Evolutionary conservation across 2,329 filamentous ascomycete species (phyloP), one percentile per base, ranked within the genome.

Genomic region (Bipolaris gigantea): DNA sequence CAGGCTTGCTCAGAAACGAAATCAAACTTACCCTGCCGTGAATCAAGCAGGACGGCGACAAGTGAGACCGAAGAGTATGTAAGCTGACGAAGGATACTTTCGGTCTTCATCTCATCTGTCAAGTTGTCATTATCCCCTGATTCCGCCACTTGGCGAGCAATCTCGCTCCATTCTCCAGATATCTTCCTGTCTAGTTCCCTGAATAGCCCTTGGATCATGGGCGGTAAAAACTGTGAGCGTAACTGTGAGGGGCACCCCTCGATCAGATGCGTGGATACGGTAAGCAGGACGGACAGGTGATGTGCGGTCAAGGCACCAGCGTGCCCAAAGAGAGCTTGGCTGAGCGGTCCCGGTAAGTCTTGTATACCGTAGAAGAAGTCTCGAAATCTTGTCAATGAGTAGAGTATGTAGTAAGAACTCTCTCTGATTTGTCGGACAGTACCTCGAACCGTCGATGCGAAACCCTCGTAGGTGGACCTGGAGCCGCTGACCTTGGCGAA

Each of bases 101-200:
- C 94, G 6, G 90, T 88, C 75, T 97, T 96, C 94, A 99, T 99
- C 77, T 99, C 94, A 63, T 97, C 92, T 1, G 89, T 90, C 48
- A 99, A 78, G 50, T 79, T 76, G 55, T 90, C 89, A 50, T 92
- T 90, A 18, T 87, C 87, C 3, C 87, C 87, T 1, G 87, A 83
- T 18, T 89, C 85, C 78, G 59, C 82, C 77, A 69, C 79, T 43
- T 74, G 71, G 68, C 66, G 76, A 63, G 71, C 80, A 65, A 97
- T 85, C 61, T 85, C 85, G 57, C 88, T 85, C 94, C 94, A 99
- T 72, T 97, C 93, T 0, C 83, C 81, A 32, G 85, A 89, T 59
- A 97, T 89, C 76, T 97, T 97, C 36, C 81, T 79, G 69, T 97
- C 91, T 73, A 97, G 88, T 64, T 94, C 90, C 55, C 84, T 82